Base-by-base conservation (phyloP, 306 rosid species). In the Cicer bijugum region DNA sequence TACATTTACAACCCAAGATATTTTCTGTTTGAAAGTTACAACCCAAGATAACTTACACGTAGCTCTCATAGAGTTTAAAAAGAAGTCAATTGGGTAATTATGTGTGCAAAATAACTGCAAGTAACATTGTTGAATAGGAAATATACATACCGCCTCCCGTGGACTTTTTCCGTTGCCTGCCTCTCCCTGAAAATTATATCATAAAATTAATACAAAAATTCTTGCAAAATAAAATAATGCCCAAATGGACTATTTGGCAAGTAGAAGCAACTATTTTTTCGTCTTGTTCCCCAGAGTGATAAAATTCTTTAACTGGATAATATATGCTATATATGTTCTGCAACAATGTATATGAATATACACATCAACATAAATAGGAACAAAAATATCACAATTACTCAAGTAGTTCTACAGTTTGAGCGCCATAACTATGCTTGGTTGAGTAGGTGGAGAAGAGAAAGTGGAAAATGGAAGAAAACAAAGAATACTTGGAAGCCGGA, bases 71-170 rank as follows among this genome's bases (percentile, higher is more conserved):
- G 23, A 67, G 47, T 52, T 19, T 2, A 38, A 58, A 57, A 35
- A 67, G 43, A 68, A 51, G 50, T 51, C 8, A 45, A 5, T 11
- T 14, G 16, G 4, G 45, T 33, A 37, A 42, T 17, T 17, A 67
- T 50, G 11, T 56, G 23, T 5, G 67, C 65, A 76, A 65, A 43
- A 52, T 63, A 19, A 15, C 37, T 11, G 69, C 12, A 67, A 45
- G 42, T 38, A 44, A 52, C 71, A 65, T 48, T 33, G 38, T 82
- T 72, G 60, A 35, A 55, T 12, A 8, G 19, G 6, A 71, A 56
- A 60, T 68, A 61, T 71, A 82, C 91, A 74, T 88, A 94, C 99
- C 89, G 90, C 88, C 70, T 90, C 92, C 80, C 89, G 33, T 17
- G 91, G 91, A 14, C 83, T 80, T 86, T 78, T 74, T 65, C 99